Evolutionary conservation across 139 green algal genomes (phyloP), one percentile per base, ranked within the genome.

Genomic region (Coelastrella sp.): DNA sequence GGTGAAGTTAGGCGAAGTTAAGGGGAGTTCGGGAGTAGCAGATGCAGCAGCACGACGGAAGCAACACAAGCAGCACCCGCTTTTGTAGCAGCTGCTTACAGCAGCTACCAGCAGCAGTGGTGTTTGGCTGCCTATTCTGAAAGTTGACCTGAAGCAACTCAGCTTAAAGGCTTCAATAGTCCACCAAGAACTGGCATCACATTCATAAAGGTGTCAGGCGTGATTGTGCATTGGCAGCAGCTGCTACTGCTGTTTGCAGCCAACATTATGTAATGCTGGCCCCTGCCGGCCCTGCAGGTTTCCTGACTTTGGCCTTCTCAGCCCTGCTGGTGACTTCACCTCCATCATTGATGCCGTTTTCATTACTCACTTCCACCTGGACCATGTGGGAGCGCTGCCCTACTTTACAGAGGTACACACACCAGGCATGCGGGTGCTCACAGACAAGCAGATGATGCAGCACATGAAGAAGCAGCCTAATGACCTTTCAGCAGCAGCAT

Each of bases 281-380:
- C 35, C 35, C 35, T 49, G 35, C 35, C 3, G 35, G 35, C 35
- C 17, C 24, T 58, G 61, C 82, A 87, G 82, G 61, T 87, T 76
- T 8, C 82, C 82, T 61, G 82, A 87, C 49, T 95, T 95, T 57
- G 88, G 75, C 12, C 61, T 94, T 24, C 84, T 95, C 79, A 89
- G 87, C 7, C 82, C 84, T 15, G 35, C 68, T 11, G 90, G 85
- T 14, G 90, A 92, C 59, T 92, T 92, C 81, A 92, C 35, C 12
- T 61, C 82, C 20, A 25, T 87, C 4, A 93, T 99, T 49, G 98
- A 99, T 90, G 94, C 97, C 14, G 95, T 97, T 56, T 96, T 99
- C 11, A 96, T 99, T 73, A 99, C 97, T 0, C 98, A 99, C 92
- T 99, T 99, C 82, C 98, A 99, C 88, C 93, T 99, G 79, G 98